phyloP scores from a whole-genome alignment of 148 eudicot genomes.

The Bassia scoparia region DNA sequence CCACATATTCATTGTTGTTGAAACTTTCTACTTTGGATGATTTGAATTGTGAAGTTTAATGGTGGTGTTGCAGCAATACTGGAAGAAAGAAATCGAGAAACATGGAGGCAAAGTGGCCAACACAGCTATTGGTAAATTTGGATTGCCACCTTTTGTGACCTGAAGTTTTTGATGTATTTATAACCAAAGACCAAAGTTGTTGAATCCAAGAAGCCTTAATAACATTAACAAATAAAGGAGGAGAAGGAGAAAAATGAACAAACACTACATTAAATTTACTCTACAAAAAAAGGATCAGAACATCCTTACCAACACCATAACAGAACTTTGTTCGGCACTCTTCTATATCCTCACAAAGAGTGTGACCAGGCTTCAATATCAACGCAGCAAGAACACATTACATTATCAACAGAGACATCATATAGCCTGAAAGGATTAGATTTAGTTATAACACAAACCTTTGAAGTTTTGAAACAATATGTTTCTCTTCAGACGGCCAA shows the following conservation, averaged over 20 bases:
- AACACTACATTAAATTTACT: too few relatives aligned
- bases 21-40: background rate
- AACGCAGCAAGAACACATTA: conserved; percentile 60
- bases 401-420: conserved; percentile 61
- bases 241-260: too few relatives aligned
- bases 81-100: conserved; percentile 66
- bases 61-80: conserved; percentile 48
- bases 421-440: conserved; percentile 49
- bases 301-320: conserved; percentile 79
- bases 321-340: conserved; percentile 69
- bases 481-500: background rate
- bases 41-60: background rate
- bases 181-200: too few relatives aligned
- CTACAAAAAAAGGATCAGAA: background rate
- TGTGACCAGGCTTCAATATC: conserved; percentile 57
- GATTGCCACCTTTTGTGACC: background rate
- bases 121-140: conserved; percentile 48
- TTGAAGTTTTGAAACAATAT: background rate
- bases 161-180: background rate
- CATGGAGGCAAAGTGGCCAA: conserved; percentile 77
- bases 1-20: too few relatives aligned
- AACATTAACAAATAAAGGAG: background rate
- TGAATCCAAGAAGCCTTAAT: too few relatives aligned
- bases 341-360: conserved; percentile 66
- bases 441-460: background rate